Base-by-base conservation (phyloP, 805 yeast genomes). In the Suhomyces prunicola region DNA sequence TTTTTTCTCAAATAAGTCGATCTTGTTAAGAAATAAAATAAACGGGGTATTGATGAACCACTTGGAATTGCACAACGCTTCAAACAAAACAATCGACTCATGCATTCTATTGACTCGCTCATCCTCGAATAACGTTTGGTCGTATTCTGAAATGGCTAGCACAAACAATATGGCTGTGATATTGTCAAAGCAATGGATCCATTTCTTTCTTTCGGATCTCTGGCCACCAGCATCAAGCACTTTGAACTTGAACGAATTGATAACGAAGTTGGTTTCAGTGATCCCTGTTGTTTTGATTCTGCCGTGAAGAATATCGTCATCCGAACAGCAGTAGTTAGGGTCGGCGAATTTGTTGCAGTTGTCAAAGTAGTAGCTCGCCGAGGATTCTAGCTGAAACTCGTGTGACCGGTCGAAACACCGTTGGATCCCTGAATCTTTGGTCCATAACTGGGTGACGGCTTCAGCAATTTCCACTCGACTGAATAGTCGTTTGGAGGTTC, bases 191-290 rank as follows among this genome's bases (percentile, higher is more conserved):
- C 96, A 90, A 65, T 91, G 97, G 57, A 92, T 88, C 97, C 97
- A 92, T 67, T 92, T 92, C 60, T 87, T 84, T 55, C 97, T 79
- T 67, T 92, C 97, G 19, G 90, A 83, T 55, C 97, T 74, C 71
- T 92, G 97, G 1, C 99, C 99, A 50, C 99, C 99, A 4, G 97
- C 98, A 76, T 94, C 99, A 27, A 91, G 73, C 42, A 94, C 89
- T 62, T 84, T 85, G 66, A 92, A 86, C 57, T 78, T 82, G 46
- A 84, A 79, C 2, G 83, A 78, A 48, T 76, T 75, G 55, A 93
- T 83, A 52, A 78, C 77, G 71, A 94, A 92, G 51, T 78, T 81
- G 5, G 94, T 87, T 67, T 93, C 97, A 1, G 96, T 88, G 50
- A 94, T 90, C 3, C 99, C 99, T 0, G 97, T 92, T 12, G 99